Evolutionary conservation across 2,329 filamentous ascomycete species (phyloP).

Genomic region (Aspergillus latus): DNA sequence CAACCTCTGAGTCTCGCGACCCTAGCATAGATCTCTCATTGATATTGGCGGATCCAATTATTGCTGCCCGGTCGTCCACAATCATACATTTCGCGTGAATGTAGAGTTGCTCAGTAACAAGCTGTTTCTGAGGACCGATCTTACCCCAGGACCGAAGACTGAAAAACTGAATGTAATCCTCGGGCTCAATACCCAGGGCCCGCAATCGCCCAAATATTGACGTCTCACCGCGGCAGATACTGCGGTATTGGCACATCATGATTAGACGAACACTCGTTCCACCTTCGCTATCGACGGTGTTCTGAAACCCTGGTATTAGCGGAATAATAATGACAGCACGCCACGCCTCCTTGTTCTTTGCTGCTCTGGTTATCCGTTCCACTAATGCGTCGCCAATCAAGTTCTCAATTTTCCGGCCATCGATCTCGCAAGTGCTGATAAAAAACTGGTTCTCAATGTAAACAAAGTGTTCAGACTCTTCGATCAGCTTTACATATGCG

Average conservation of each 20-base stretch:
- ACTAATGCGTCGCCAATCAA: conserved; percentile 92
- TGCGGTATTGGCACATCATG: conserved; percentile 94
- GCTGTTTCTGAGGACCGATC: conserved; percentile 75
- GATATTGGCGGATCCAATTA: conserved; percentile 98
- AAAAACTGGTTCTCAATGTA: conserved; percentile 99
- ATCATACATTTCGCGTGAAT: conserved; percentile 98
- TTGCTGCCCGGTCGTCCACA: conserved; percentile 86
- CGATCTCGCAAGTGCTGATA: conserved; percentile 86
- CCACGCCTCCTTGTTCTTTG: conserved; percentile 85
- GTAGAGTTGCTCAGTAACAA: conserved; percentile 95
- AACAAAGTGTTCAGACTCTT: conserved; percentile 92
- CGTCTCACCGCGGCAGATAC: conserved; percentile 86
- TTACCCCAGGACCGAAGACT: conserved; percentile 89
- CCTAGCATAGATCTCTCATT: conserved; percentile 97
- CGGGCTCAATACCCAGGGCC: conserved; percentile 79
- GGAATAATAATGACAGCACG: conserved; percentile 86
- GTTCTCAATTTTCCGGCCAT: conserved; percentile 85
- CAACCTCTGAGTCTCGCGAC: conserved; percentile 85
- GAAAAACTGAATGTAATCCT: conserved; percentile 95
- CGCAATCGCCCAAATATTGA: conserved; percentile 88
- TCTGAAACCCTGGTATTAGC: conserved; percentile 95
- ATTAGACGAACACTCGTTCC: conserved; percentile 93
- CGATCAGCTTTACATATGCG: conserved; percentile 91
- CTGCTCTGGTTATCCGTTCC: conserved; percentile 81
- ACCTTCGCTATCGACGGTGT: conserved; percentile 89